phyloP scores from a whole-genome alignment of 176 grass and related monocot genomes.

The Eremochloa ophiuroides region DNA sequence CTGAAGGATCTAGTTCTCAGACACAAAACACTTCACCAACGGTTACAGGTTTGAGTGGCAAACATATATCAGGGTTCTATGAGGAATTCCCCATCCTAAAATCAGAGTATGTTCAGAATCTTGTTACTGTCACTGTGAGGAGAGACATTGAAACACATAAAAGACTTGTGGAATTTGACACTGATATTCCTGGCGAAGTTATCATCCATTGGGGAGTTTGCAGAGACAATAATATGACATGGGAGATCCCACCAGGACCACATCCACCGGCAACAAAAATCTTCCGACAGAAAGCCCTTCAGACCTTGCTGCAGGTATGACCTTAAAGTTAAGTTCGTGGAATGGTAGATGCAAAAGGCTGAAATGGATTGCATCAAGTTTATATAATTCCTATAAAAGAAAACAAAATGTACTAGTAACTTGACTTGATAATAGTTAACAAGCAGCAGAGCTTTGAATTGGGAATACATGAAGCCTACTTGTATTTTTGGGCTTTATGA shows the following conservation, averaged over 20 bases:
- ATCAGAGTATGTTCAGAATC: constrained; percentile 65
- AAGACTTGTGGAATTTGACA: constrained; percentile 74
- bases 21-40: constrained; percentile 16
- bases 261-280: constrained; percentile 74
- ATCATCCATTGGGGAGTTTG: constrained; percentile 91
- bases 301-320: constrained; percentile 82
- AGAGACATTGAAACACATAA: constrained; percentile 45
- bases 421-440: background rate
- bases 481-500: background rate
- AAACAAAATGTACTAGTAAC: background rate
- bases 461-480: background rate
- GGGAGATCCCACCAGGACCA: constrained; percentile 77
- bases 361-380: constrained; percentile 14
- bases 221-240: constrained; percentile 61
- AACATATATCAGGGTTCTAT: constrained; percentile 50
- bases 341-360: constrained; percentile 36
- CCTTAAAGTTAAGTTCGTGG: constrained; percentile 26
- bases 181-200: constrained; percentile 85
- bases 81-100: constrained; percentile 77
- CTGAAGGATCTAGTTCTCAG: constrained; percentile 37
- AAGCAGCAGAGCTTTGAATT: background rate
- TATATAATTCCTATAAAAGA: background rate
- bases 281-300: constrained; percentile 78
- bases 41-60: constrained; percentile 28
- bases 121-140: constrained; percentile 61